Percentiles rank a stretch among this genome's conserved stretches.
Evolutionary conservation across 2,329 filamentous ascomycete species (phyloP).

Genomic region (Septoria linicola): DNA sequence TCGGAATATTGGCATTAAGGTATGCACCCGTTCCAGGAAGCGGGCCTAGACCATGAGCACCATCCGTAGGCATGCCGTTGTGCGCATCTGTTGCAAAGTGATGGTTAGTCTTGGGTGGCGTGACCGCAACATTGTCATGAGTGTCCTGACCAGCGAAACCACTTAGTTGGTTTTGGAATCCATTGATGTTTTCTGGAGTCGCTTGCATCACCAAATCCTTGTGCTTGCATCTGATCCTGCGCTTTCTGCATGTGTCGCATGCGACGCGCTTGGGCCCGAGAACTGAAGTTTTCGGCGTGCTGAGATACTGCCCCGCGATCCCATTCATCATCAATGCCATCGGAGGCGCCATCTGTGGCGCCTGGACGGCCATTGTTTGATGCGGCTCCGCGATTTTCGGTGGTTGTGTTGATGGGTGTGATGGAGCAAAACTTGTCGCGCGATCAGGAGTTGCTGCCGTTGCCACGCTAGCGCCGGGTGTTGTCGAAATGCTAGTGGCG

Average conservation of each 20-base stretch:
- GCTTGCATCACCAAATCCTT: slow-evolving; percentile 52
- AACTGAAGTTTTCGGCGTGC: slow-evolving; percentile 57
- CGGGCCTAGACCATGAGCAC: slow-evolving; percentile 22
- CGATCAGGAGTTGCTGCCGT: slow-evolving; percentile 25
- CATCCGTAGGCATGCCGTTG: slow-evolving; percentile 15
- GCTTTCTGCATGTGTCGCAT: slow-evolving; percentile 62
- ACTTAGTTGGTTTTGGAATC: slow-evolving; percentile 17
- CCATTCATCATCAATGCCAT: slow-evolving; percentile 32
- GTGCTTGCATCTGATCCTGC: slow-evolving; percentile 63
- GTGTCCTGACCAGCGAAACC: slow-evolving; percentile 18
- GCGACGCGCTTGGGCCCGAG: slow-evolving; percentile 61
- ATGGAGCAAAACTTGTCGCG: slow-evolving; percentile 27
- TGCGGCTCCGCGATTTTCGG: slow-evolving; percentile 29
- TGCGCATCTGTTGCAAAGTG: slow-evolving; percentile 16
- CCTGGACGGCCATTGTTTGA: slow-evolving; percentile 25
- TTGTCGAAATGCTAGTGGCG: slow-evolving; percentile 21
- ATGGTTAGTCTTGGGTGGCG: slow-evolving; percentile 27
- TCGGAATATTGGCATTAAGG: slow-evolving; percentile 40
- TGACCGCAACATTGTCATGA: slow-evolving; percentile 33
- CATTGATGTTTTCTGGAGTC: slow-evolving; percentile 18
- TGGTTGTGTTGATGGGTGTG: slow-evolving; percentile 22
- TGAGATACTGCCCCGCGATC: slow-evolving; percentile 40
- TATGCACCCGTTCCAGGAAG: slow-evolving; percentile 37
- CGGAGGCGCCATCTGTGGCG: slow-evolving; percentile 24
- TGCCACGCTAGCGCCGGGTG: slow-evolving; percentile 21